Evolutionary conservation across 306 rosid genomes (phyloP), one percentile per base, ranked within the genome.

Genomic region (Casuarina equisetifolia): DNA sequence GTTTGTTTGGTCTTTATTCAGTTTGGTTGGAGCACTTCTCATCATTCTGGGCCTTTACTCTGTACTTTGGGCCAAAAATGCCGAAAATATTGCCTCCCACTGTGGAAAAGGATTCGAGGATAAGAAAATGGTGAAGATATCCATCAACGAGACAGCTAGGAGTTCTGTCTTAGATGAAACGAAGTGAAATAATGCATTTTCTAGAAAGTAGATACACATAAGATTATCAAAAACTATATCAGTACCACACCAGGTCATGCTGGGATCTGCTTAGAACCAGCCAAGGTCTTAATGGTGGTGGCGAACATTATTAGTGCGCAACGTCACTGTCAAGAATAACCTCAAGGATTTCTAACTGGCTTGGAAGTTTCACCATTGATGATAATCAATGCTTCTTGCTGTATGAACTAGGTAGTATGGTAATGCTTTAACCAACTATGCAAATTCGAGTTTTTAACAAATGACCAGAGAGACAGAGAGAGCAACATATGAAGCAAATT

Each of bases 1-100:
- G 48, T 43, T 4, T 6, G 17, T 32, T 16, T 38, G 32, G 53
- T 12, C 3, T 10, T 43, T 1, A 38, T 49, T 39, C 75, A 81
- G 85, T 83, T 73, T 81, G 55, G 42, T 81, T 1, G 88, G 85
- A 81, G 88, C 81, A 1, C 38, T 75, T 48, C 54, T 75, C 46
- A 74, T 78, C 50, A 44, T 75, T n/a, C 25, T 36, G 54, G 85
- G 85, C 5, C 83, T 85, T 3, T 81, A 85, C 40, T 73, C 66
- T 43, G 81, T 85, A 20, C 73, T 79, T 32, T 85, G 89, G 86
- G 84, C 82, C 42, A 85, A 76, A 71, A 55, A 20, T 70, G 70
- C 43, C 46, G 82, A 79, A 16, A 54, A 38, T 39, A 25, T 3
- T 42, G 53, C 15, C 32, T 25, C 32, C 32, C 17, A 74, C 72